Evolutionary conservation across 2,329 filamentous ascomycete genomes (phyloP).

Genomic region (Venturia carpophila): DNA sequence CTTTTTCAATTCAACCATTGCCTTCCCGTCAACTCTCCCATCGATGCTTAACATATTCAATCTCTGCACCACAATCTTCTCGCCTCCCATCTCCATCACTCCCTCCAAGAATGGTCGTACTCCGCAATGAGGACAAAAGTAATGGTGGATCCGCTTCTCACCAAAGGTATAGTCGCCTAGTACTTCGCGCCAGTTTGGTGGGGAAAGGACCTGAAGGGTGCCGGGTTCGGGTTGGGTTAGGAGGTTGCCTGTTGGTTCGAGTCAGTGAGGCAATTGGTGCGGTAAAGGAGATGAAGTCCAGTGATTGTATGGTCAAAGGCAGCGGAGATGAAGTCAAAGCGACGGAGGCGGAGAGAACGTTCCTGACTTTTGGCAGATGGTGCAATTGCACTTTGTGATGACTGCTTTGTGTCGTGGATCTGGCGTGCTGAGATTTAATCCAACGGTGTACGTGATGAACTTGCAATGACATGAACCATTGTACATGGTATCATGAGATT

Average conservation of each 20-base stretch:
- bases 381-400: conserved; percentile 16
- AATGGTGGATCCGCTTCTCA: conserved; percentile 11
- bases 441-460: conserved; percentile 10
- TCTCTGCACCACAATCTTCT: conserved; percentile 3
- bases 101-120: conserved; percentile 9
- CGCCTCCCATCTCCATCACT: not conserved
- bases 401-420: conserved; percentile 9
- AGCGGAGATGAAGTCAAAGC: not conserved
- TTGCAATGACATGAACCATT: conserved; percentile 14
- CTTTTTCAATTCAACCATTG: conserved; percentile 3
- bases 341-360: not conserved
- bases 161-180: conserved; percentile 12
- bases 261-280: not conserved
- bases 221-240: conserved; percentile 8
- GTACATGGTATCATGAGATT: conserved; percentile 3
- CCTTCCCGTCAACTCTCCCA: conserved; percentile 10
- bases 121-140: conserved; percentile 11
- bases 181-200: conserved; percentile 10
- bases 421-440: not conserved
- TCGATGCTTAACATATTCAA: conserved; percentile 14
- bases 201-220: conserved; percentile 11
- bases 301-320: not conserved
- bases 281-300: not conserved
- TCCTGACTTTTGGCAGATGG: conserved; percentile 15
- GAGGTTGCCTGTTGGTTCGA: not conserved